Conservation (phyloP, 192 early-diverging fungal species). For the Anaeromyces robustus region DNA sequence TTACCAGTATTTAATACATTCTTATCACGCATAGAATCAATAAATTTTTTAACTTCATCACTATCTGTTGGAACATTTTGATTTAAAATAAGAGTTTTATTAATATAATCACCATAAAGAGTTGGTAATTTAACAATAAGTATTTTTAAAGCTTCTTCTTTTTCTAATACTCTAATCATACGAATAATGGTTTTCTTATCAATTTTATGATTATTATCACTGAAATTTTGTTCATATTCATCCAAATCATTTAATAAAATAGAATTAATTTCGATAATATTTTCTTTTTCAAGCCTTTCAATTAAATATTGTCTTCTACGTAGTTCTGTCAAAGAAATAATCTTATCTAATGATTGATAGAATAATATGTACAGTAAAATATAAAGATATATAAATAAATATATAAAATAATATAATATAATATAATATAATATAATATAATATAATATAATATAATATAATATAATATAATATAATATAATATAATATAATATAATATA, state of each 20-base stretch:
- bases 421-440: too few species aligned
- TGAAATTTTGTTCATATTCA: neutral
- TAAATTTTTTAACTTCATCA: neutral
- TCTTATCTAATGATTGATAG: neutral
- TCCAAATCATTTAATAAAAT: neutral
- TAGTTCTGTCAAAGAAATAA: neutral
- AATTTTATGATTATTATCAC: neutral
- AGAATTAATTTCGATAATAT: neutral
- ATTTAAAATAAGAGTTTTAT: neutral
- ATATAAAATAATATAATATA: too few species aligned
- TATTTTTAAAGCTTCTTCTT: neutral
- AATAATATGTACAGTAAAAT: too few species aligned
- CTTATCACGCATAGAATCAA: neutral
- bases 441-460: too few species aligned
- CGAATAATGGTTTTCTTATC: neutral
- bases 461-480: too few species aligned
- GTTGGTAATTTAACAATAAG: neutral
- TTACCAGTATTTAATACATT: neutral
- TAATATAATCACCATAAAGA: neutral
- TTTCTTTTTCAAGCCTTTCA: neutral
- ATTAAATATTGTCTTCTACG: neutral
- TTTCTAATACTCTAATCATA: neutral
- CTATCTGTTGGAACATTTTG: neutral
- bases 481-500: too few species aligned
- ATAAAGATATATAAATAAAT: too few species aligned